Evolutionary conservation across 2,329 filamentous ascomycete species (phyloP).

Genomic region (Hypoxylon sp.): DNA sequence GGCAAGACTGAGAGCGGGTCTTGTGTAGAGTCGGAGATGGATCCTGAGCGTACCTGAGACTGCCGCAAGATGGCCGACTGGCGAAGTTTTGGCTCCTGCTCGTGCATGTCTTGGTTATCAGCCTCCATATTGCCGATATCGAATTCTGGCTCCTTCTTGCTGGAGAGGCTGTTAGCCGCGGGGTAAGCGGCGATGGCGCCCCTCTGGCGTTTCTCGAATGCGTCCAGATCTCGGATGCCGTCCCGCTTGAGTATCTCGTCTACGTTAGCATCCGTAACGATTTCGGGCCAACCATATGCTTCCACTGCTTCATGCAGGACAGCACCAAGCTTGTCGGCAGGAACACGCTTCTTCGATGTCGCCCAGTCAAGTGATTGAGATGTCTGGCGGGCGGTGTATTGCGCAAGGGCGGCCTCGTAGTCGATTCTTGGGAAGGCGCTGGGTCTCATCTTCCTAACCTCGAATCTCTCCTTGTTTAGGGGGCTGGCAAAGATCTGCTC

Average conservation of each 20-base stretch:
- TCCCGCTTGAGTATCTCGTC: constrained; percentile 2
- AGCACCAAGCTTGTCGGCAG: constrained; percentile 3
- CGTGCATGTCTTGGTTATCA: background rate
- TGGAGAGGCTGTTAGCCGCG: background rate
- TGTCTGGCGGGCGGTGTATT: constrained; percentile 7
- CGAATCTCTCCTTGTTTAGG: constrained; percentile 6
- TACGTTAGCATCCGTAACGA: constrained; percentile 9
- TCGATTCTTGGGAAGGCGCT: constrained; percentile 10
- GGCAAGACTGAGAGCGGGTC: background rate
- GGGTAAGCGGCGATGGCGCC: background rate
- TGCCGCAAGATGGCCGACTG: background rate
- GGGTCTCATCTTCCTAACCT: background rate
- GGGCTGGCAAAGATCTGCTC: background rate
- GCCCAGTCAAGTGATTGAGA: background rate
- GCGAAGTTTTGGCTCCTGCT: background rate
- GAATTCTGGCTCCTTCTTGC: background rate
- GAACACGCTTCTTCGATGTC: constrained; percentile 8
- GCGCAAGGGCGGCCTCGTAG: constrained; percentile 16
- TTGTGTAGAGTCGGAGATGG: background rate
- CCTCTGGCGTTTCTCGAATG: background rate
- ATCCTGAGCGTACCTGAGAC: background rate
- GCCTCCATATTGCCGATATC: background rate
- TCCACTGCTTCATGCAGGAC: constrained; percentile 5
- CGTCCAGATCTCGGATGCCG: constrained; percentile 5
- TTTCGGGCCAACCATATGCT: constrained; percentile 12